Conservation (phyloP, 192 early-diverging fungal species). For the Lunasporangiospora selenospora region DNA sequence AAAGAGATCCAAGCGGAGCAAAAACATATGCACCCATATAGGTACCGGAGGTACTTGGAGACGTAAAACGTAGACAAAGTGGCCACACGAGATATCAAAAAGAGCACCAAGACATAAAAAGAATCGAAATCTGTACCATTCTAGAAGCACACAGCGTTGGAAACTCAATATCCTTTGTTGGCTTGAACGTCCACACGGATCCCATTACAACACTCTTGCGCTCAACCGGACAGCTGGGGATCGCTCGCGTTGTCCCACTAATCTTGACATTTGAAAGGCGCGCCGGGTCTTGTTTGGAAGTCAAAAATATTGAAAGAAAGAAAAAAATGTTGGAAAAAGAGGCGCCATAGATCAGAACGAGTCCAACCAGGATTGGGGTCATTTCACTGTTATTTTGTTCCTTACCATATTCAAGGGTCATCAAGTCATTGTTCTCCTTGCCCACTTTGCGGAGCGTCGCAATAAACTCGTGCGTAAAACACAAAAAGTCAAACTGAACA, state of each 20-base stretch:
- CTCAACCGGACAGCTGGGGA: slow-evolving; percentile 79
- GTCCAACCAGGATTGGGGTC: too few relatives aligned
- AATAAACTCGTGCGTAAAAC: slow-evolving; percentile 95
- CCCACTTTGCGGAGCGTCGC: slow-evolving; percentile 80
- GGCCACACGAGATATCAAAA: neutral
- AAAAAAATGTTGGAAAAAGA: neutral
- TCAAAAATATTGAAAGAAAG: neutral
- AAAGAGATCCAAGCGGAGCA: too few relatives aligned
- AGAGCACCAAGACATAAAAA: too few relatives aligned
- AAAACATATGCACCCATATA: too few relatives aligned
- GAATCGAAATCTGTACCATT: slow-evolving; percentile 55
- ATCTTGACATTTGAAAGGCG: slow-evolving; percentile 18
- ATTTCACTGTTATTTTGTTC: too few relatives aligned
- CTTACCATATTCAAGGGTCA: slow-evolving; percentile 56
- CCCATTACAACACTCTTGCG: slow-evolving; percentile 91
- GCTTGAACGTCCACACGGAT: slow-evolving; percentile 87
- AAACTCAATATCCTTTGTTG: slow-evolving; percentile 64
- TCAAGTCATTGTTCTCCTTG: slow-evolving; percentile 53
- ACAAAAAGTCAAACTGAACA: slow-evolving; percentile 89
- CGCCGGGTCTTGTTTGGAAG: too few relatives aligned
- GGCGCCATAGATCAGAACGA: too few relatives aligned
- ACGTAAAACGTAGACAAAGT: too few relatives aligned
- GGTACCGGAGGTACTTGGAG: too few relatives aligned
- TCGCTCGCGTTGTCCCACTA: slow-evolving; percentile 51
- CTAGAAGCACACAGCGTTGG: slow-evolving; percentile 77